phyloP scores from a whole-genome alignment of 495 filamentous ascomycete genomes.

The Cercophora newfieldiana region DNA sequence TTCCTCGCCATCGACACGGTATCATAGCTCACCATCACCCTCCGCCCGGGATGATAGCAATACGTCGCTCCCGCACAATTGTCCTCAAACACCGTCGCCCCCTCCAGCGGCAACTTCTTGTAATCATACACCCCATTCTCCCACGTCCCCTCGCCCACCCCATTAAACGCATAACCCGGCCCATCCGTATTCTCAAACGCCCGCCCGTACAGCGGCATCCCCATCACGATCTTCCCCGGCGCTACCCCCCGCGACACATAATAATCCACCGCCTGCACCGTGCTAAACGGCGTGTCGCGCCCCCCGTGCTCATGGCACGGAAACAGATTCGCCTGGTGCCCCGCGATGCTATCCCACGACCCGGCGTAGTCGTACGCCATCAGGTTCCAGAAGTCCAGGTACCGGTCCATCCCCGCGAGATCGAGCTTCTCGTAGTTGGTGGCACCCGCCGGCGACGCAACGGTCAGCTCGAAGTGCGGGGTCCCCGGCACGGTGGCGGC shows the following conservation, averaged over 20 bases:
- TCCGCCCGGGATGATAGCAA: constrained; percentile 62
- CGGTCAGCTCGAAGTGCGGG: constrained; percentile 76
- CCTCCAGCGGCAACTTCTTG: constrained; percentile 62
- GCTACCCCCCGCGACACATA: constrained; percentile 67
- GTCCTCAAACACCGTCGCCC: constrained; percentile 54
- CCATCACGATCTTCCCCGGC: constrained; percentile 73
- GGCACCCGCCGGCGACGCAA: constrained; percentile 67
- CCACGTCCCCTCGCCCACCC: constrained; percentile 77
- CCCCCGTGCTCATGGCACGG: constrained; percentile 47
- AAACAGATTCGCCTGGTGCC: constrained; percentile 82
- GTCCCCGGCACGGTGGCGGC: constrained; percentile 46
- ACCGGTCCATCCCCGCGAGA: constrained; percentile 70
- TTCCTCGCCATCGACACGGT: constrained; percentile 60
- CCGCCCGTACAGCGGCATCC: constrained; percentile 91
- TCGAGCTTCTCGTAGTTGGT: constrained; percentile 76
- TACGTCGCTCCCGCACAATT: constrained; percentile 63
- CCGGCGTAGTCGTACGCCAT: constrained; percentile 85
- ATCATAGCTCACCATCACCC: constrained; percentile 78
- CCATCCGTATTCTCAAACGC: constrained; percentile 79
- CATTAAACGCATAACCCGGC: constrained; percentile 64
- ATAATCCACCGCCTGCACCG: constrained; percentile 63
- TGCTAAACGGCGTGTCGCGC: constrained; percentile 70
- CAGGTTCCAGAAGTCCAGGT: constrained; percentile 92
- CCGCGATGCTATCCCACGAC: constrained; percentile 70
- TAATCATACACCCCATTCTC: constrained; percentile 89